Base-by-base conservation (phyloP, 2,329 filamentous ascomycete species). In the Epichloe hybrida region DNA sequence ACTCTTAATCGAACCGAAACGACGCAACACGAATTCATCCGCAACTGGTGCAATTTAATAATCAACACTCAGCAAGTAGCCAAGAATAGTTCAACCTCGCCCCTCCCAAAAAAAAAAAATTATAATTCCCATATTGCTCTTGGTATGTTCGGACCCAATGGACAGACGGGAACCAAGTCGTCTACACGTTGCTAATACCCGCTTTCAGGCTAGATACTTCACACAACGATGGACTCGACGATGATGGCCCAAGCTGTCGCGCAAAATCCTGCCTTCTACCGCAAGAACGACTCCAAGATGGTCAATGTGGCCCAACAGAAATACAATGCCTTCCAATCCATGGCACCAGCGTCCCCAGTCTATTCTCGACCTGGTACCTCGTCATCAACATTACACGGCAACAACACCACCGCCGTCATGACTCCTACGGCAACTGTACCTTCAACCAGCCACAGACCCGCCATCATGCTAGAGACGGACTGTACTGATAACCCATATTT, bases 181-280 rank as follows among this genome's bases (percentile, higher is more conserved):
- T n/a, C 8, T 41, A 11, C n/a, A 37, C 31, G 42, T 13, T 17
- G 34, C 47, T 46, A 42, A 49, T 45, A 36, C 20, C 3, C 3
- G 4, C 20, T 15, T 15, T 13, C 20, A 44, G 20, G 7, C 48
- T n/a, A n/a, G 12, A 27, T 9, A 5, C 12, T 8, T 17, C 8
- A 21, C 27, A 45, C 36, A 34, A 34, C 70, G 72, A 88, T 88
- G 84, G 84, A 87, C 63, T 68, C 78, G 61, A 74, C 66, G 56
- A 72, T 77, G 71, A 75, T 78, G 71, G 63, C 69, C 61, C 80
- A 77, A 67, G 67, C 76, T 61, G 80, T 86, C 75, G 81, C 77
- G 54, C 84, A 86, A 70, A 79, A 83, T 57, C 74, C 86, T 53
- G 94, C 89, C 75, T 90, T 86, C 77, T 93, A 90, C 76, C 95